These are phyloP conservation scores for Colletotrichum horii DNA, from an alignment of 2,329 filamentous ascomycete genomes.

Conservation along the genomic window DNA sequence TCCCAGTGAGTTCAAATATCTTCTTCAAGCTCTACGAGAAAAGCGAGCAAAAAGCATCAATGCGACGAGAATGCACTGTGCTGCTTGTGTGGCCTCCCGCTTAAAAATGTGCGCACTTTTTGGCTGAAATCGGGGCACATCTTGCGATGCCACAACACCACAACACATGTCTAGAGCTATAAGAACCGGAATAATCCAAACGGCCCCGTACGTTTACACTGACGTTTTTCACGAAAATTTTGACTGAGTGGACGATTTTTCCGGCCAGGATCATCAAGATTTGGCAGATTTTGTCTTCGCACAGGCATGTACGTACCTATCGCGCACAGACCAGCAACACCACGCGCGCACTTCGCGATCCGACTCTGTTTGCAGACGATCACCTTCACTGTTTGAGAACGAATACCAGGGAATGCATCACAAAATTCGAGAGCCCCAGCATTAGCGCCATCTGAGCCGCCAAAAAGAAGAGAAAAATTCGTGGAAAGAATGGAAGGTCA, in stretches of 20 bases:
- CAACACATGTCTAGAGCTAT: background rate
- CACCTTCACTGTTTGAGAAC: background rate
- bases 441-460: background rate
- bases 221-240: background rate
- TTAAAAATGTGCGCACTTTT: background rate
- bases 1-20: background rate
- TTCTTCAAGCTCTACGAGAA: accelerated
- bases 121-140: background rate
- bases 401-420: too few relatives aligned
- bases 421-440: background rate
- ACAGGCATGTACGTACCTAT: background rate
- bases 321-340: background rate
- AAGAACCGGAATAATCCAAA: accelerated
- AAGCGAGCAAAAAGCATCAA: background rate
- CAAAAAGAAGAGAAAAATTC: background rate
- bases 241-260: background rate
- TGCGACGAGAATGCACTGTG: background rate
- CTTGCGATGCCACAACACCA: background rate
- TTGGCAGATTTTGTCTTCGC: background rate
- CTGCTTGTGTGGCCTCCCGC: background rate
- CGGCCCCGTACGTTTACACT: accelerated
- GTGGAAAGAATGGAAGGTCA: background rate
- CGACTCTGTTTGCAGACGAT: background rate
- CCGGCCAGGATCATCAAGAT: background rate
- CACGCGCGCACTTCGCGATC: background rate